These are phyloP conservation scores for Lentinus polychrous DNA, from an alignment of 1,284 basidiomycete genomes.

Conservation along the genomic window DNA sequence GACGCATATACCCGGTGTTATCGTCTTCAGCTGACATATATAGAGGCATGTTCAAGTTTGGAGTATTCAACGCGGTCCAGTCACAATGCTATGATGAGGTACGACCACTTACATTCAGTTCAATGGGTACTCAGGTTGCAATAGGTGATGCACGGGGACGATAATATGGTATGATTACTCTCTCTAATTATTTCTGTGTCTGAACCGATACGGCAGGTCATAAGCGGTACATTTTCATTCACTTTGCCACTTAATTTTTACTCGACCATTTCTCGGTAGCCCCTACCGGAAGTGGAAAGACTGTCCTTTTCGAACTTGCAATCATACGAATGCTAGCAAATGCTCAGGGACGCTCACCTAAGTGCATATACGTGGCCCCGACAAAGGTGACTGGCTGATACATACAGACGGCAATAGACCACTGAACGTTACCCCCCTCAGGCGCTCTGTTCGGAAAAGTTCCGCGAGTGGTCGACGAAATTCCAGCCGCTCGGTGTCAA, in stretches of 20 bases:
- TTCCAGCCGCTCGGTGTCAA: conserved; percentile 69
- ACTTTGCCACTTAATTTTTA: conserved; percentile 2
- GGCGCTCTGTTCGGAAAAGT: conserved; percentile 86
- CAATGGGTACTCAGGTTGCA: no score
- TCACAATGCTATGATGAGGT: conserved; percentile 77
- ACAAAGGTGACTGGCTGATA: conserved; percentile 61
- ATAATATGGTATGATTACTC: conserved; percentile 59
- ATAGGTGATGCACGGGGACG: conserved; percentile 65
- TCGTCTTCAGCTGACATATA: conserved; percentile 66
- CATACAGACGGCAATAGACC: not conserved
- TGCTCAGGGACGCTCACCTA: conserved; percentile 33
- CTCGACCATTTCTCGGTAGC: conserved; percentile 36
- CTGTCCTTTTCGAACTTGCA: conserved; percentile 88
- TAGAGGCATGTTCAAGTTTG: conserved; percentile 78
- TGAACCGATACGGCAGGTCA: conserved; percentile 41
- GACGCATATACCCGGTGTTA: conserved; percentile 11
- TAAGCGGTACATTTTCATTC: conserved; percentile 52
- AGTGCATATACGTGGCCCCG: conserved; percentile 91
- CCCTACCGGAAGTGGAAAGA: conserved; percentile 91
- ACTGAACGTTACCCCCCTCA: conserved; percentile 23
- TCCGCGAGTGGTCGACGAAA: conserved; percentile 79
- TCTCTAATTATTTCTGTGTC: conserved; percentile 4
- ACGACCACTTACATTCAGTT: conserved; percentile 24
- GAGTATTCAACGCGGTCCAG: conserved; percentile 87
- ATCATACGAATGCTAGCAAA: conserved; percentile 72